These are phyloP conservation scores for Chlamydomonas sp. DNA, from an alignment of 139 green algal genomes.

Conservation along the genomic window DNA sequence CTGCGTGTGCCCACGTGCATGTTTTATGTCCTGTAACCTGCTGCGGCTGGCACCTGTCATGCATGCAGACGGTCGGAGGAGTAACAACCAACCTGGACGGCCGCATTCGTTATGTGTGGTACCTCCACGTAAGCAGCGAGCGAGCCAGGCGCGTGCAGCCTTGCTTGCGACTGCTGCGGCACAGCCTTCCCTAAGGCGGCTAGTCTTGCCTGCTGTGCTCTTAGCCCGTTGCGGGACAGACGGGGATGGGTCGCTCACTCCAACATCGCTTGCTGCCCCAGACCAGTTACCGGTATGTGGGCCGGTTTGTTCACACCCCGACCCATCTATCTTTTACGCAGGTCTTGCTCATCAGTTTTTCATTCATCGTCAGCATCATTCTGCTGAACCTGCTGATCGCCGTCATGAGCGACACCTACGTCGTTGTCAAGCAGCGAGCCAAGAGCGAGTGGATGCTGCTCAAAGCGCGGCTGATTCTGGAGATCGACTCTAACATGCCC, in stretches of 20 bases:
- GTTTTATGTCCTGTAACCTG: no score
- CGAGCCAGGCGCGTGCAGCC: no score
- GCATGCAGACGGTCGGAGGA: neutral
- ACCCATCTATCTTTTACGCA: neutral
- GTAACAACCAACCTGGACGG: neutral
- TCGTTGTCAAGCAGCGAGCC: constrained; percentile 24
- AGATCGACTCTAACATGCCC: constrained; percentile 22
- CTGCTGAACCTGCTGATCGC: constrained; percentile 27
- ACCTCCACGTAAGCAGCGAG: neutral
- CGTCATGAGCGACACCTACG: constrained; percentile 31
- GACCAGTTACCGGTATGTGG: no score
- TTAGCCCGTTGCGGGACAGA: no score
- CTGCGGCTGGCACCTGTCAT: neutral
- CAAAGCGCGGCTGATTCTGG: constrained; percentile 16
- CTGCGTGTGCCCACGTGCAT: no score
- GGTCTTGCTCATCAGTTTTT: constrained; percentile 10
- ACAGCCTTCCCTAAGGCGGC: no score
- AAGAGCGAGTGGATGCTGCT: constrained; percentile 35
- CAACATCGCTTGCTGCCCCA: no score
- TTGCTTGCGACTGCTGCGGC: no score
- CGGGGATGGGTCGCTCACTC: no score
- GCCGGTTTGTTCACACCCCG: no score
- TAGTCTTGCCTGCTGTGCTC: no score
- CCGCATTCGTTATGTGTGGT: neutral
- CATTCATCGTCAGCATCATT: constrained; percentile 21